Conservation (phyloP, 176 grass and related monocot genomes). For the Otatea glauca region DNA sequence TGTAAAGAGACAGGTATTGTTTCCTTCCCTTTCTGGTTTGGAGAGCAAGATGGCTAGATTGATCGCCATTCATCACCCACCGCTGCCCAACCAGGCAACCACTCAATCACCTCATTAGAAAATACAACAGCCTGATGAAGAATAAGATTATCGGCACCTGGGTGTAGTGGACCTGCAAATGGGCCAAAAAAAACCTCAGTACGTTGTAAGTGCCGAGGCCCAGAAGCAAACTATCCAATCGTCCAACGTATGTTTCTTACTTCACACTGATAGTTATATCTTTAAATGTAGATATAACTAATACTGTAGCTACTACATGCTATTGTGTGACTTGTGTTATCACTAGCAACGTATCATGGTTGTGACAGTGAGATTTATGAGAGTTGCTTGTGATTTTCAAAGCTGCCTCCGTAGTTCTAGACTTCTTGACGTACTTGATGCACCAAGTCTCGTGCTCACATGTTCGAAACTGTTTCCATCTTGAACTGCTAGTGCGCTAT, state of each 20-base stretch:
- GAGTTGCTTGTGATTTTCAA: not conserved
- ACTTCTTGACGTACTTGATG: not conserved
- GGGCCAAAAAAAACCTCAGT: not conserved
- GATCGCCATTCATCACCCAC: slow-evolving; percentile 45
- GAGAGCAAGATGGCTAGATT: not conserved
- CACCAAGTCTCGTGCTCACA: not conserved
- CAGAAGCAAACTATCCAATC: not conserved
- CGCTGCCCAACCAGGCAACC: not conserved
- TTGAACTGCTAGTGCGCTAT: not conserved
- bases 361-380: not conserved
- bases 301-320: not conserved
- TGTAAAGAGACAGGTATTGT: slow-evolving; percentile 1
- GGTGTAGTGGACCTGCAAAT: slow-evolving; percentile 6
- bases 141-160: not conserved
- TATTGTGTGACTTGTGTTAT: not conserved
- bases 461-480: not conserved
- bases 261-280: not conserved
- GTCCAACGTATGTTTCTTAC: not conserved
- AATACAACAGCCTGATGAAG: not conserved
- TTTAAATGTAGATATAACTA: not conserved
- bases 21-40: not conserved
- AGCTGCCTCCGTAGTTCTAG: not conserved
- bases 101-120: not conserved
- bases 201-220: not conserved
- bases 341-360: not conserved